A percentile compares a stretch with the other conserved stretches of the same genome.
Conservation (phyloP, 257 asterid genomes). For the Capsicum rhomboideum region DNA sequence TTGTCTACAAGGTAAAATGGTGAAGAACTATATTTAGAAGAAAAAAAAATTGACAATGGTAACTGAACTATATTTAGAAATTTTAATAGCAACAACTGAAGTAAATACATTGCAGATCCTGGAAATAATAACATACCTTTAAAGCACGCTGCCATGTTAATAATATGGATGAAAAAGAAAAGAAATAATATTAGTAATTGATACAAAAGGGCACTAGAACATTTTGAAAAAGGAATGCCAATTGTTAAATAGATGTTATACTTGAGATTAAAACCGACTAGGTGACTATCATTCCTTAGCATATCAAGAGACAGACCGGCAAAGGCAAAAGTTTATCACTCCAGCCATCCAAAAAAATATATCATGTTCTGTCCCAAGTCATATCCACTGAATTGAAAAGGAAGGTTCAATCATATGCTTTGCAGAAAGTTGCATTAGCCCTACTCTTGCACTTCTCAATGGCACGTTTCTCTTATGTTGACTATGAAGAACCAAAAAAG, state of each 20-base stretch:
- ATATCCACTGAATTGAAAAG: background rate
- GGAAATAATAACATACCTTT: conserved; percentile 52
- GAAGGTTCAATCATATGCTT: background rate
- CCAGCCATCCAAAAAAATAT: background rate
- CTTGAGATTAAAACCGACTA: background rate
- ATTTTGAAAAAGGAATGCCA: background rate
- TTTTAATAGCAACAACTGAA: conserved; percentile 14
- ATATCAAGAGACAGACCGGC: background rate
- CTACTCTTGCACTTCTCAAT: background rate
- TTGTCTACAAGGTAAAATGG: conserved; percentile 39
- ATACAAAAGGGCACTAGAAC: background rate
- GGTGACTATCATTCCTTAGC: background rate
- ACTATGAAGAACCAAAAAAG: background rate
- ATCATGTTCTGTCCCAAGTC: background rate
- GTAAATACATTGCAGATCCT: conserved; percentile 10
- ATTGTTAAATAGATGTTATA: background rate
- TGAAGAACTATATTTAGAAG: conserved; percentile 11
- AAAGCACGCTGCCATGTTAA: conserved; percentile 66
- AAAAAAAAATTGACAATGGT: no score
- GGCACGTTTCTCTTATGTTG: background rate
- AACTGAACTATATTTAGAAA: conserved; percentile 11
- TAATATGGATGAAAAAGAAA: conserved; percentile 3
- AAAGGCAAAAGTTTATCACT: background rate
- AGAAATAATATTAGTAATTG: conserved; percentile 5
- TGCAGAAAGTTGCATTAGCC: no score